A percentile compares a stretch with the other conserved stretches of the same genome.
Conservation (phyloP, 2,329 filamentous ascomycete species). For the Harringtonia aguacate region DNA sequence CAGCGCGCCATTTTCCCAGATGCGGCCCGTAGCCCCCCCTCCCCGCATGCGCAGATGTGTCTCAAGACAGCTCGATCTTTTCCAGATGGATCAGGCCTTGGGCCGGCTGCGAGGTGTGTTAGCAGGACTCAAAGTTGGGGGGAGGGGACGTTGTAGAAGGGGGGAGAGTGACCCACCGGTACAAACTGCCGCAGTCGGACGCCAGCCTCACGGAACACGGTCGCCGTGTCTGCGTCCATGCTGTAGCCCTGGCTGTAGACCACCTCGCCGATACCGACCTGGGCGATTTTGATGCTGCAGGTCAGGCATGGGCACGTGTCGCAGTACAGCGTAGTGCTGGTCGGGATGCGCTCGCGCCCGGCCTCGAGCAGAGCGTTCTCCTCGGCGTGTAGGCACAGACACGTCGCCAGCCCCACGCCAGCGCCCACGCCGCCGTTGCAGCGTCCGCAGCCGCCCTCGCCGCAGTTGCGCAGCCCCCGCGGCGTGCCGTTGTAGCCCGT, state of each 20-base stretch:
- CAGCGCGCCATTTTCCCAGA: no score
- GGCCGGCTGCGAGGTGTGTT: conserved; percentile 34
- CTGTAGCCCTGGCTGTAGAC: conserved; percentile 91
- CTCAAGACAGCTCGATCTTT: conserved; percentile 28
- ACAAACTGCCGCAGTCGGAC: conserved; percentile 80
- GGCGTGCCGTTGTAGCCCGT: conserved; percentile 99
- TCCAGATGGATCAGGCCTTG: conserved; percentile 56
- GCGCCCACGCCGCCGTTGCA: conserved; percentile 67
- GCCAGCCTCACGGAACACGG: conserved; percentile 73
- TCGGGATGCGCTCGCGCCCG: conserved; percentile 71
- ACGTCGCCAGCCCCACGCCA: conserved; percentile 71
- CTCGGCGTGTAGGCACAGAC: conserved; percentile 94
- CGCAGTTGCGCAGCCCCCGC: conserved; percentile 77
- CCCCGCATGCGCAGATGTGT: no score
- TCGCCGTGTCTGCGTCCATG: conserved; percentile 79
- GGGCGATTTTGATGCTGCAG: conserved; percentile 96
- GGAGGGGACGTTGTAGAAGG: background rate
- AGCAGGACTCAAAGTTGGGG: background rate
- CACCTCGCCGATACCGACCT: conserved; percentile 91
- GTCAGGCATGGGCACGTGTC: conserved; percentile 96
- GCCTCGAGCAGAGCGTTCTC: conserved; percentile 95
- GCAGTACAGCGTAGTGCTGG: conserved; percentile 78
- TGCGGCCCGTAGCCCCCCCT: no score
- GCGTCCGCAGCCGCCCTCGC: conserved; percentile 77
- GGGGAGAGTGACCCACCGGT: conserved; percentile 46